These are phyloP conservation scores for Penicillium sp. DNA, from an alignment of 2,329 filamentous ascomycete species.

Conservation along the genomic window DNA sequence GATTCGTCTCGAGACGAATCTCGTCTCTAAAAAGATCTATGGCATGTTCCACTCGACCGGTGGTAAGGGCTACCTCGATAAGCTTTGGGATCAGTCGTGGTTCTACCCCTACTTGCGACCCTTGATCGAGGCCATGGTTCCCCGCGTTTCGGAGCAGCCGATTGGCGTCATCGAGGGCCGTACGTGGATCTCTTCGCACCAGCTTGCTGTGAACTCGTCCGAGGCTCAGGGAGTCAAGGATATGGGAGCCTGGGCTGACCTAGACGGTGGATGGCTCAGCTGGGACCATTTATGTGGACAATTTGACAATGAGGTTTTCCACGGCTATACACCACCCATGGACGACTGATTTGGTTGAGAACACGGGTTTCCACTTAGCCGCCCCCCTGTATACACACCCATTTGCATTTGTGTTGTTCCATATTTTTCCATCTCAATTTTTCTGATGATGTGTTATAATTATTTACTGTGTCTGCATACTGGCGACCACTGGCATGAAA, in stretches of 20 bases:
- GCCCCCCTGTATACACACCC: neutral
- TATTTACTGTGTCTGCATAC: no score
- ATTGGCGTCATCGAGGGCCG: conserved; percentile 6
- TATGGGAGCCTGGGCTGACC: conserved; percentile 5
- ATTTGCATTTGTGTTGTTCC: neutral
- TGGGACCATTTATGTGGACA: conserved; percentile 9
- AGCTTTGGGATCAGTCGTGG: conserved; percentile 10
- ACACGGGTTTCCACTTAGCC: neutral
- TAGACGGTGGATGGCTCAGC: conserved; percentile 6
- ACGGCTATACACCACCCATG: neutral
- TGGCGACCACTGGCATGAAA: no score
- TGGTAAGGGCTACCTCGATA: conserved; percentile 9
- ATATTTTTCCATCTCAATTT: no score
- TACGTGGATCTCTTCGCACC: conserved; percentile 5
- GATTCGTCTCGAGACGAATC: conserved; percentile 7
- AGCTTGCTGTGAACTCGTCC: conserved; percentile 1
- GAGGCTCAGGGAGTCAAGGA: neutral
- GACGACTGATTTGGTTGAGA: neutral
- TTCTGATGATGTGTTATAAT: no score
- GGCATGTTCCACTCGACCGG: conserved; percentile 11
- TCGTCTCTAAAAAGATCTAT: conserved; percentile 10
- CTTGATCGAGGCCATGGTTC: conserved; percentile 3
- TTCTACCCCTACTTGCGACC: conserved; percentile 6
- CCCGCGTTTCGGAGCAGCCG: neutral
- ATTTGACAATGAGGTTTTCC: conserved; percentile 5